Percentiles rank a stretch among this genome's conserved stretches.
These are phyloP conservation scores for Amaranthus tricolor DNA, from an alignment of 179 eudicot genomes.

Conservation along the genomic window DNA sequence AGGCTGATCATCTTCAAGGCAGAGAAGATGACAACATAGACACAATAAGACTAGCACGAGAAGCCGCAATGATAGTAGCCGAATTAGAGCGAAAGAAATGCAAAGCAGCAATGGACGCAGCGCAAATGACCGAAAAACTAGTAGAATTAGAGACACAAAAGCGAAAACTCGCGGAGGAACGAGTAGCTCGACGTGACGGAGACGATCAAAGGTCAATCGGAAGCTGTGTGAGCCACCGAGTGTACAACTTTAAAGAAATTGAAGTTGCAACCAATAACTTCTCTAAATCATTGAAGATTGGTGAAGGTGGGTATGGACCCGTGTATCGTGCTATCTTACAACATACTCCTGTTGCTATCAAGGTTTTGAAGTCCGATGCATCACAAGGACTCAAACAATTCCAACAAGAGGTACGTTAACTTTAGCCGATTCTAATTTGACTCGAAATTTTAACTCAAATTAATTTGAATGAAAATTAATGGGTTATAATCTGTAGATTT, in stretches of 20 bases:
- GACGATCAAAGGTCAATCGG: slow-evolving; percentile 34
- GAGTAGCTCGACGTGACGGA: slow-evolving; percentile 29
- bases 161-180: slow-evolving; percentile 39
- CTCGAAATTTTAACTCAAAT: too few species aligned
- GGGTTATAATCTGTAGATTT: too few species aligned
- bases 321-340: slow-evolving; percentile 63
- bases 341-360: slow-evolving; percentile 75
- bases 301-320: slow-evolving; percentile 95
- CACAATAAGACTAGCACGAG: slow-evolving; percentile 36
- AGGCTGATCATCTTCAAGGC: slow-evolving; percentile 51
- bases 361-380: slow-evolving; percentile 60
- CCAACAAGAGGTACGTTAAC: slow-evolving; percentile 48
- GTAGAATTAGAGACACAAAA: slow-evolving; percentile 54
- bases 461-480: too few species aligned
- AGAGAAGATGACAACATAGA: slow-evolving; percentile 34
- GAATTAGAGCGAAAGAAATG: slow-evolving; percentile 57
- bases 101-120: slow-evolving; percentile 57
- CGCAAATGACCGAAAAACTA: slow-evolving; percentile 45
- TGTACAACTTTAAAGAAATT: slow-evolving; percentile 61
- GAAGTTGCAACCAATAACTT: slow-evolving; percentile 63
- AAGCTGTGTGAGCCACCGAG: slow-evolving; percentile 33
- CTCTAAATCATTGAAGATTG: slow-evolving; percentile 53
- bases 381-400: slow-evolving; percentile 70
- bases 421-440: not conserved
- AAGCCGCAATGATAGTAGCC: slow-evolving; percentile 41